Base-by-base conservation (phyloP, 2,329 filamentous ascomycete genomes). In the Plenodomus lindquistii region DNA sequence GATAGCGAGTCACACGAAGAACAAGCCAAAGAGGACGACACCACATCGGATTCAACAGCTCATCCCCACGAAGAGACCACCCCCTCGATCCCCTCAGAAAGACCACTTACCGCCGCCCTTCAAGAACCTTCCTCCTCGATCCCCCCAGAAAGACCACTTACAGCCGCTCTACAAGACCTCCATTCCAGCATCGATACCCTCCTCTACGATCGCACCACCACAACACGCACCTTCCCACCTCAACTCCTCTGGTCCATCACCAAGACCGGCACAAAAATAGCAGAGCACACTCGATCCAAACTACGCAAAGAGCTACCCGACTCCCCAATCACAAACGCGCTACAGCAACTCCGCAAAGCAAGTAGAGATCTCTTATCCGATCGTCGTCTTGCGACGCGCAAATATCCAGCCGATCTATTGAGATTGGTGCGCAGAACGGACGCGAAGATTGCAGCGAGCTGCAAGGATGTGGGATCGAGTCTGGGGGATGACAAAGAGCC, bases 111-210 rank as follows among this genome's bases (percentile, higher is more conserved):
- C 15, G 20, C 18, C 17, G 46, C 46, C 19, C 24, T 48, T 2
- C 24, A 40, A 29, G 19, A 37, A 16, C 16, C 15, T 9, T 48
- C 11, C 46, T 48, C 13, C 13, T n/a, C 4, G 46, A 48, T 37
- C 46, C 22, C n/a, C 29, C 46, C 29, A 24, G 24, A 31, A 10
- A 44, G 40, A n/a, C 46, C 46, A 3, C 41, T 48, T 8, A 44
- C 37, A 19, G 20, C 18, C 17, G 46, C 46, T 16, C 24, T 48
- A 2, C 24, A 40, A 29, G 19, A 37, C 17, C 46, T 48, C 10
- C 40, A 44, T 5, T 21, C 36, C 6, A 41, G 40, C 17, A 37
- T 48, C 29, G 11, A 19, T 10, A 16, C 16, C 15, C 15, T 48
- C 11, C 46, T 48, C 13, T 13, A 19, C 4, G 46, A 48, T 37